Evolutionary conservation across 345 rosid genomes (phyloP).

Genomic region (Syzygium jambos): DNA sequence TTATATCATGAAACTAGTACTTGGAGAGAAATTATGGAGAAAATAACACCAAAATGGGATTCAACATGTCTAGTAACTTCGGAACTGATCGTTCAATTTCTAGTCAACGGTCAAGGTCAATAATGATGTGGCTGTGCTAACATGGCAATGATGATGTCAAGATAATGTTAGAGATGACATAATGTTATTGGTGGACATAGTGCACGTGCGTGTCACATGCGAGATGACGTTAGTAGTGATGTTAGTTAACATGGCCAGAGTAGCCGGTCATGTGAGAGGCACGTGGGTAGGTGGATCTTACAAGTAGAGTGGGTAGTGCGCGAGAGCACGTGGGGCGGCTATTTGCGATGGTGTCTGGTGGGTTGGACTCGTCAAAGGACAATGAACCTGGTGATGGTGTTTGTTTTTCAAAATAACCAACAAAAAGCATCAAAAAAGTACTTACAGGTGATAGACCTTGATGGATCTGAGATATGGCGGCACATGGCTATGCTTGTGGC

Average conservation of each 20-base stretch:
- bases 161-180: not conserved
- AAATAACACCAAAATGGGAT: not conserved
- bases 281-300: not conserved
- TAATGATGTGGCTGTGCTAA: not conserved
- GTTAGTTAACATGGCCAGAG: not conserved
- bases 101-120: not conserved
- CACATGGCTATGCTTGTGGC: not conserved
- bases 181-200: not conserved
- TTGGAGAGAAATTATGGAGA: not conserved
- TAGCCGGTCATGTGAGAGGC: not conserved
- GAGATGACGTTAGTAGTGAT: not conserved
- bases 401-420: not conserved
- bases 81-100: too few relatives aligned
- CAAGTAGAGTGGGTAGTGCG: not conserved
- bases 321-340: not conserved
- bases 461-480: not conserved
- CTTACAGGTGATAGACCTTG: not conserved
- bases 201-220: not conserved
- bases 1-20: not conserved
- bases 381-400: not conserved
- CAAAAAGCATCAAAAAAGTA: not conserved
- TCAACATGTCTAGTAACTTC: not conserved
- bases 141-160: not conserved
- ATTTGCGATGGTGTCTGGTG: not conserved
- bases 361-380: not conserved